A percentile compares a stretch with the other conserved stretches of the same genome.
These are phyloP conservation scores for Clitopilus passeckerianus DNA, from an alignment of 768 basidiomycete genomes.

Conservation along the genomic window DNA sequence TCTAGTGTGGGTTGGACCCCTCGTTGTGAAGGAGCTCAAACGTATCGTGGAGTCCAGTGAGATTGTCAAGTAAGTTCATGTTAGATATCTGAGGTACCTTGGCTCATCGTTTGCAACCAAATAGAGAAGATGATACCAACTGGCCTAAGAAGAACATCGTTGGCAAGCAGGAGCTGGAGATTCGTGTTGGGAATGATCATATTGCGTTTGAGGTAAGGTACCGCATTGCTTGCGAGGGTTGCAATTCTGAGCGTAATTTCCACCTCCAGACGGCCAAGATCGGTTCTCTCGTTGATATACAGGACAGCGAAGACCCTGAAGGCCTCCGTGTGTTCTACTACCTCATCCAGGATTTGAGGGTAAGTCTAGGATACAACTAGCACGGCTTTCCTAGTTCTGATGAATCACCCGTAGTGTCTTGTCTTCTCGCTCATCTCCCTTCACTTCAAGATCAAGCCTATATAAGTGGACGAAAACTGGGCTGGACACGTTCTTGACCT, in stretches of 20 bases:
- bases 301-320: conserved; percentile 96
- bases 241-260: background rate
- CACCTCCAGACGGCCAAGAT: conserved; percentile 97
- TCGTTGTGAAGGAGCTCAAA: conserved; percentile 93
- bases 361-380: conserved; percentile 22
- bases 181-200: conserved; percentile 90
- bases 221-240: background rate
- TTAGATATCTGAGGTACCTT: background rate
- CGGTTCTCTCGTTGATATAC: conserved; percentile 93
- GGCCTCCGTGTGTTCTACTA: conserved; percentile 98
- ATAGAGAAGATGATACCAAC: conserved; percentile 95
- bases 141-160: conserved; percentile 99
- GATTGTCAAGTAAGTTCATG: conserved; percentile 77
- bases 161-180: conserved; percentile 97
- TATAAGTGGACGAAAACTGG: conserved; percentile 36
- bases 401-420: conserved; percentile 60
- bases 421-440: conserved; percentile 98
- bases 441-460: conserved; percentile 99
- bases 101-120: background rate
- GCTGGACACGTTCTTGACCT: conserved; percentile 9
- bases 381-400: conserved; percentile 1
- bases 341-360: conserved; percentile 96
- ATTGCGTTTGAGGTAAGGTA: conserved; percentile 88
- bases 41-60: conserved; percentile 90
- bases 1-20: conserved; percentile 92